Evolutionary conservation across 176 grass and related monocot genomes (phyloP), one percentile per base, ranked within the genome.

Genomic region (Puya raimondii): DNA sequence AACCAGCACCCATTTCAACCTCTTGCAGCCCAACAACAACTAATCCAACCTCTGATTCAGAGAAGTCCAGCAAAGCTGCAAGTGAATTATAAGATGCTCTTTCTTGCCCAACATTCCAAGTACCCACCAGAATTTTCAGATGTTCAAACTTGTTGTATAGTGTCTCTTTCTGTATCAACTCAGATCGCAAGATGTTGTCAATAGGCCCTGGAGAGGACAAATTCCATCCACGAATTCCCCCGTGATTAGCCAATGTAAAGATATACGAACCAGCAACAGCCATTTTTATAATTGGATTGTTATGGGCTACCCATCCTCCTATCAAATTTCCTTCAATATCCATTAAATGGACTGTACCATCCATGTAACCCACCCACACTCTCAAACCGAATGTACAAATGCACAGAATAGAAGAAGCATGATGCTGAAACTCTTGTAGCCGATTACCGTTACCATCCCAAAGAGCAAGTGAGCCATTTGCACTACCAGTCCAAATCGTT

Each of bases 101-200:
- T 81, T 94, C 90, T 78, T 94, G 90, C 63, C 86, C 90, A 75
- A 94, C 90, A 86, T 94, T 94, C 90, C 90, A 94, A 48, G 83
- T 84, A 76, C 90, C 87, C 50, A 83, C 77, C 33, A 94, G 72
- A 52, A 89, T 70, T 75, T 94, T 89, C 67, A 94, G 70, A 70
- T 89, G 70, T 70, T 87, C 87, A 25, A 74, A 49, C 11, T 51
- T 82, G 63, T 64, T 89, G 79, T 84, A 94, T 20, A 64, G 79
- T 27, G 48, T 12, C 61, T 84, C 83, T 74, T 76, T 82, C 50
- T 82, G 70, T 65, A 74, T 76, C 58, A 93, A 74, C 47, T 77
- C 78, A 42, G 81, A 83, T 50, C 17, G 70, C 73, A 94, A 29
- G 80, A 86, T 79, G 65, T 25, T 73, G 67, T 94, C 90, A 56